These are phyloP conservation scores for Colletotrichum musicola DNA, from an alignment of 2,329 filamentous ascomycete genomes.

Conservation along the genomic window DNA sequence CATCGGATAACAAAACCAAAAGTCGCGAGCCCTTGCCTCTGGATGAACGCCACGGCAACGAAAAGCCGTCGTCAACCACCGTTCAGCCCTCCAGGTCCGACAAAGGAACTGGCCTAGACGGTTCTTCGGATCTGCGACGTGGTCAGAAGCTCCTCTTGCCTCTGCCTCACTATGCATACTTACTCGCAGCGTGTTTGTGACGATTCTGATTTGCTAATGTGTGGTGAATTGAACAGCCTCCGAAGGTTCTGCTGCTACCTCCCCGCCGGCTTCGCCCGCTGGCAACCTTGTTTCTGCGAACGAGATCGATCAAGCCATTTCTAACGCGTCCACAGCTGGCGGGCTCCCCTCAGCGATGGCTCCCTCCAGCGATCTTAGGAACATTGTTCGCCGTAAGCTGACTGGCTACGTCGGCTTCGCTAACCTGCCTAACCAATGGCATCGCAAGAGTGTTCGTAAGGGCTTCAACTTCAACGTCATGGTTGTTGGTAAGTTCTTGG, in stretches of 20 bases:
- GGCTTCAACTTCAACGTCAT: constrained; percentile 99
- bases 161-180: constrained; percentile 27
- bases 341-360: constrained; percentile 49
- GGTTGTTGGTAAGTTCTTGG: constrained; percentile 88
- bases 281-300: constrained; percentile 52
- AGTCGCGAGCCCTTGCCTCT: not conserved
- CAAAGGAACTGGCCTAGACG: not conserved
- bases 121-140: not conserved
- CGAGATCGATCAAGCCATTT: constrained; percentile 50
- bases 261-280: constrained; percentile 56
- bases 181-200: not conserved
- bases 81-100: constrained; percentile 16
- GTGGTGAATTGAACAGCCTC: constrained; percentile 53
- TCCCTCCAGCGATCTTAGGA: constrained; percentile 79
- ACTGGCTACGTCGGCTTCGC: constrained; percentile 99
- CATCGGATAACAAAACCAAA: too few species aligned
- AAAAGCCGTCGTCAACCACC: not conserved
- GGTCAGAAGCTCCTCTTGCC: constrained; percentile 33
- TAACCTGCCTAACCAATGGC: constrained; percentile 99
- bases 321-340: constrained; percentile 51
- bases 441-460: constrained; percentile 99
- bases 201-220: constrained; percentile 52
- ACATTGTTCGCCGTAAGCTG: constrained; percentile 98
- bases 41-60: not conserved
- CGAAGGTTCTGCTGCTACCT: constrained; percentile 55